Evolutionary conservation across 2,329 filamentous ascomycete species (phyloP).

Genomic region (Grosmannia serpens): DNA sequence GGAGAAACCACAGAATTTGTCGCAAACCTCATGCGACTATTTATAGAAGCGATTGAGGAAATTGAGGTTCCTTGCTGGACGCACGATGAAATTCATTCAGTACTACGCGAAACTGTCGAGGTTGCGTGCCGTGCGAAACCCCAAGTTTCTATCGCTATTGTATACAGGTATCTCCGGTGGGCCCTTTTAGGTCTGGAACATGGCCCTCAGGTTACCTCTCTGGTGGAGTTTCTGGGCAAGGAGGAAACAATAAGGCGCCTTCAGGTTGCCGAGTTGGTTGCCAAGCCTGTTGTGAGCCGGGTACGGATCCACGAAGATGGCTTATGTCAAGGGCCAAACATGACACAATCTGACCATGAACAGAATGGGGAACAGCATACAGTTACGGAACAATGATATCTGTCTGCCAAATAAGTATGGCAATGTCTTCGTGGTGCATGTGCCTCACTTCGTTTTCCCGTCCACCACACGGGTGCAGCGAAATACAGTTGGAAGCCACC

Average conservation of each 20-base stretch:
- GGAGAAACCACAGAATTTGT: not conserved
- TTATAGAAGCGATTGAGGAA: conserved; percentile 7
- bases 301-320: not conserved
- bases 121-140: not conserved
- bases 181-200: conserved; percentile 16
- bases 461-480: too few relatives aligned
- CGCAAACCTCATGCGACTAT: conserved; percentile 1
- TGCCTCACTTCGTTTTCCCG: too few relatives aligned
- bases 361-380: not conserved
- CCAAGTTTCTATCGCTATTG: conserved; percentile 2
- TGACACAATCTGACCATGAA: not conserved
- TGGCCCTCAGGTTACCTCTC: conserved; percentile 14
- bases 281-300: not conserved
- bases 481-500: not conserved
- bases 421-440: not conserved
- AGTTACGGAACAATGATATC: not conserved
- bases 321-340: too few relatives aligned
- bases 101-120: conserved; percentile 4
- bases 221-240: conserved; percentile 19
- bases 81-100: not conserved
- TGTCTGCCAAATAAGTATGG: not conserved
- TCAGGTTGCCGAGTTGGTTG: conserved; percentile 4
- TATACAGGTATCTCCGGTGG: conserved; percentile 20
- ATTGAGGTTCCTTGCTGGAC: conserved; percentile 8
- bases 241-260: conserved; percentile 18